Evolutionary conservation across 2,329 filamentous ascomycete species (phyloP).

Genomic region (Sclerotinia spermophila): DNA sequence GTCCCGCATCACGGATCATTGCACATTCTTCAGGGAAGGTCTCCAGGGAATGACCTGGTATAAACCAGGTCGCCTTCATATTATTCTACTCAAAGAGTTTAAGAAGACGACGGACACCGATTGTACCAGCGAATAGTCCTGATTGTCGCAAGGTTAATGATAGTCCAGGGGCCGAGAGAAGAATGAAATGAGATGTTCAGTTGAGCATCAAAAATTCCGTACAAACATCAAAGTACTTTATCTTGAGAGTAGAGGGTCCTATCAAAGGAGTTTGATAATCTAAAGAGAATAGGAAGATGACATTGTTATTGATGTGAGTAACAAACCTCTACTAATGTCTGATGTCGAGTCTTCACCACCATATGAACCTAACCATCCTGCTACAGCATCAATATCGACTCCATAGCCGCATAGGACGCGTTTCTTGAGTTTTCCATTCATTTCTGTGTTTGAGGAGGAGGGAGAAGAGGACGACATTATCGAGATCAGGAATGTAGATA

Average conservation of each 20-base stretch:
- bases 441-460: background rate
- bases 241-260: background rate
- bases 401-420: slow-evolving; percentile 58
- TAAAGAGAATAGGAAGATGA: background rate
- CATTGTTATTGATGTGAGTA: background rate
- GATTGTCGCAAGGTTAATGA: background rate
- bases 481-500: background rate
- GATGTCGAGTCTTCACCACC: slow-evolving; percentile 68
- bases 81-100: slow-evolving; percentile 69
- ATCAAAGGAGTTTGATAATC: no score
- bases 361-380: slow-evolving; percentile 73
- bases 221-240: background rate
- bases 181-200: background rate
- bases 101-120: slow-evolving; percentile 61
- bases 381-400: slow-evolving; percentile 72
- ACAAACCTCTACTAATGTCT: slow-evolving; percentile 65
- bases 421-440: slow-evolving; percentile 44
- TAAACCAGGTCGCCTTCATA: slow-evolving; percentile 67
- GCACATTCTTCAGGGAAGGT: slow-evolving; percentile 64
- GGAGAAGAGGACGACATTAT: background rate
- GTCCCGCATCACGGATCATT: slow-evolving; percentile 58
- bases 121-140: slow-evolving; percentile 65
- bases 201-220: background rate
- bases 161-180: background rate
- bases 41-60: slow-evolving; percentile 60